Evolutionary conservation across 768 basidiomycete species (phyloP), one percentile per base, ranked within the genome.

Genomic region (Suillus alpinus): DNA sequence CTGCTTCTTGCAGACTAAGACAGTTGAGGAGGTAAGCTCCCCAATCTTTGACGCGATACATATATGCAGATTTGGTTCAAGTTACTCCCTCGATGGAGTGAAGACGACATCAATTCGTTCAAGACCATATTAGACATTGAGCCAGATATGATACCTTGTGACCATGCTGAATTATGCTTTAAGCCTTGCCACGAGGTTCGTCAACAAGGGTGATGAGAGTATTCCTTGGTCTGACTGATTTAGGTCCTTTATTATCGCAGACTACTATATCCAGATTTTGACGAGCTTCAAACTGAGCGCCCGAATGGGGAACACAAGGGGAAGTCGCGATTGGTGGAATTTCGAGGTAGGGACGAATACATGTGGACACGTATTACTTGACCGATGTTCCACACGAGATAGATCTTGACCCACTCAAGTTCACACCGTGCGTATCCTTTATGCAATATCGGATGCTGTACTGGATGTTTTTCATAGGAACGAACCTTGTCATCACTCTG

Each of bases 141-240:
- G 0, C 81, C 81, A 7, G 79, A 85, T 50, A 67, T 74, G 4
- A 68, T 74, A 0, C 77, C 86, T 0, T 89, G 88, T 62, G 79
- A 85, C 50, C 70, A 89, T 13, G 82, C 85, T 18, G 67, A 75
- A 1, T 71, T 89, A 16, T 83, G 83, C 68, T 75, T 76, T 10
- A 86, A 83, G 62, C 82, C 86, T 6, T 91, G 89, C 68, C 70
- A 71, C 32, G 85, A 90, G 76, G 88, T 87, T 58, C 56, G 31
- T 59, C 23, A 31, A 32, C 29, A 55, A 14, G 52, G 16, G 18
- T 18, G 29, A 44, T 5, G 23, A 36, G 34, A 44, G 20, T 5
- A 34, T 43, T 31, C 8, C 34, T 36, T 36, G 10, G n/a, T 55
- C 1, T 58, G 14, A 55, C 37, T 39, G 31, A 51, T 26, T 20